Base-by-base conservation (phyloP, 768 basidiomycete genomes). In the Scleroderma citrinum region DNA sequence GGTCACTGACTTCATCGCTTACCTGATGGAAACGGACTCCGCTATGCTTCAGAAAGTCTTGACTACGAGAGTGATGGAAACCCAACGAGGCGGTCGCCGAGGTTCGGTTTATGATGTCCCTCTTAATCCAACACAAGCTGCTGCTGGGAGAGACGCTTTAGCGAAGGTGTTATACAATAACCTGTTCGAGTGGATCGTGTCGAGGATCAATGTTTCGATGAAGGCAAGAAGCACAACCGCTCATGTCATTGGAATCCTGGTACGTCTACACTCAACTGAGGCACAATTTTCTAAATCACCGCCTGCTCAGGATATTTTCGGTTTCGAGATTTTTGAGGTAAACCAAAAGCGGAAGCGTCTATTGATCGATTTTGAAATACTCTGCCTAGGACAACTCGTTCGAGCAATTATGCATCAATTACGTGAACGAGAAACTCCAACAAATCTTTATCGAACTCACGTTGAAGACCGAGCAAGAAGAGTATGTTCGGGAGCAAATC, bases 401-500 rank as follows among this genome's bases (percentile, higher is more conserved):
- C 62, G 92, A 94, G 64, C 93, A 99, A 68, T 82, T 99, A 17
- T 99, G 96, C 73, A 99, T 99, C 77, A 99, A 99, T 74, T 99
- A 99, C 60, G 96, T 98, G 72, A 99, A 99, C 76, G 96, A 99
- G 71, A 99, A 99, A 70, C 78, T 99, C 21, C 95, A 99, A 60
- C 95, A 95, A 64, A 99, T 98, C 61, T 99, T 99, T 72, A 99
- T 99, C 60, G 94, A 99, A 67, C 76, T 99, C 44, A 99, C 96
- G 0, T 76, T 99, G 63, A 99, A 99, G 76, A 93, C 95, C 16
- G 96, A 99, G 64, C 96, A 99, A 67, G 96, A 99, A 65, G 96
- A 99, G 70, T 99, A 99, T 61, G 92, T 97, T 24, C 81, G 90
- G 49, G 96, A 99, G 69, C 87, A 95, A 68, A 99, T 99, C 72